Evolutionary conservation across 192 early-diverging fungal species (phyloP).

Genomic region (Coemansia sp.): DNA sequence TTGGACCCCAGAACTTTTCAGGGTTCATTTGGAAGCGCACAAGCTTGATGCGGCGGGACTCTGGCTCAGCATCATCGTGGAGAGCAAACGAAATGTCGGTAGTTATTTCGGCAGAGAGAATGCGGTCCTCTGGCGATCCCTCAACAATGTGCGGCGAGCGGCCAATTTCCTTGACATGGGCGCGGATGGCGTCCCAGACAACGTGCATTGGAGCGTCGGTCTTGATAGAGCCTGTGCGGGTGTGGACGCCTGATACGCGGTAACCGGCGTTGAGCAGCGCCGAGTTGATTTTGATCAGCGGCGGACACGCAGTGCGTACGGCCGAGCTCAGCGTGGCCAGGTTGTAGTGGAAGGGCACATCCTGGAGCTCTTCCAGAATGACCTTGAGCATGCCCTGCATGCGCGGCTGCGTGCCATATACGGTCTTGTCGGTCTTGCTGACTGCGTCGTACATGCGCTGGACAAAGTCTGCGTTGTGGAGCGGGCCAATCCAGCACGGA

Average conservation of each 20-base stretch:
- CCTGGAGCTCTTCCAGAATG: constrained; percentile 69
- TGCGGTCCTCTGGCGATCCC: constrained; percentile 65
- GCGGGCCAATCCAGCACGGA: constrained; percentile 81
- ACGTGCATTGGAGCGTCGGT: constrained; percentile 84
- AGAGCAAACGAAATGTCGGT: constrained; percentile 71
- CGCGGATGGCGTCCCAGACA: constrained; percentile 91
- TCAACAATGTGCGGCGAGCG: constrained; percentile 63
- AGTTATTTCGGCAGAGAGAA: constrained; percentile 54
- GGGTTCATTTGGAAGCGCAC: constrained; percentile 97
- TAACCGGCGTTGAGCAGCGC: constrained; percentile 91
- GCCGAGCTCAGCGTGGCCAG: constrained; percentile 67
- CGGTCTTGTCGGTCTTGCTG: constrained; percentile 49
- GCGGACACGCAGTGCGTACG: constrained; percentile 73
- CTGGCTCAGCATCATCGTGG: constrained; percentile 72
- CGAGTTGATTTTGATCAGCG: constrained; percentile 71
- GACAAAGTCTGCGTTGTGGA: constrained; percentile 87
- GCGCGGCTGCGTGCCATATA: constrained; percentile 79
- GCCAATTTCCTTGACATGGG: constrained; percentile 69
- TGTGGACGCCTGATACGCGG: constrained; percentile 85
- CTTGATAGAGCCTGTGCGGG: constrained; percentile 77
- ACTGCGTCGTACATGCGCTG: constrained; percentile 75
- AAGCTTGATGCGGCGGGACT: constrained; percentile 76
- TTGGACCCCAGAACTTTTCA: constrained; percentile 96
- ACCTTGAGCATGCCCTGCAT: constrained; percentile 97
- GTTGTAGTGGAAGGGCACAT: constrained; percentile 82